Base-by-base conservation (phyloP, 176 grass and related monocot genomes). In the Carex littledalei region DNA sequence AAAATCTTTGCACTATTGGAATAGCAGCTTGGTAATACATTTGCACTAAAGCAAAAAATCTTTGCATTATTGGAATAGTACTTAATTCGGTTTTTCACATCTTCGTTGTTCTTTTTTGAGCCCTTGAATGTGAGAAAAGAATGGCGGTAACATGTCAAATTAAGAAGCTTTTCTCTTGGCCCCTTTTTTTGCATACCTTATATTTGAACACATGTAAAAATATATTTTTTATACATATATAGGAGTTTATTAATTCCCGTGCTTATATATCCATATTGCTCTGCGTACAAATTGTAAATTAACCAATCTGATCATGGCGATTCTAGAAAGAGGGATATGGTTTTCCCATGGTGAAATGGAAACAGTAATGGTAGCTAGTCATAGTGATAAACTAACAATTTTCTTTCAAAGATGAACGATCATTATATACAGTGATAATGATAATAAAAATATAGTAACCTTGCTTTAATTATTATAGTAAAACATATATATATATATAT, bases 1-100 rank as follows among this genome's bases (percentile, higher is more conserved):
- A 47, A 83, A 83, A 78, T 56, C 63, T 65, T 54, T 31, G 81
- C 61, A 54, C 55, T 55, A 69, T 17, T 53, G 24, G 80, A 24
- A 83, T 29, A 13, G n/a, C 20, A 58, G 32, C 35, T 63, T 39
- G 2, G 4, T 54, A 54, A 54, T 26, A 8, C 52, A 76, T 76
- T 24, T 54, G 4, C 47, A 24, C 47, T 54, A 29, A 20, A 54
- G 47, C 72, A 76, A 43, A 75, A 75, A 81, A 67, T 83, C 61
- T 63, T 53, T 67, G 60, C 59, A 67, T 83, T 83, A 29, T 67
- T 68, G 49, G 63, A 53, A 68, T 52, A 35, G 43, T 37, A 16
- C 67, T 41, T 29, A 29, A 29, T 29, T 2, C 4, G n/a, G 2
- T 43, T 45, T 45, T 72, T 72, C 37, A 45, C 16, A 20, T 45